A percentile compares a stretch with the other conserved stretches of the same genome.
Evolutionary conservation across 202 grass and related monocot genomes (phyloP).

Genomic region (Setaria viridis): DNA sequence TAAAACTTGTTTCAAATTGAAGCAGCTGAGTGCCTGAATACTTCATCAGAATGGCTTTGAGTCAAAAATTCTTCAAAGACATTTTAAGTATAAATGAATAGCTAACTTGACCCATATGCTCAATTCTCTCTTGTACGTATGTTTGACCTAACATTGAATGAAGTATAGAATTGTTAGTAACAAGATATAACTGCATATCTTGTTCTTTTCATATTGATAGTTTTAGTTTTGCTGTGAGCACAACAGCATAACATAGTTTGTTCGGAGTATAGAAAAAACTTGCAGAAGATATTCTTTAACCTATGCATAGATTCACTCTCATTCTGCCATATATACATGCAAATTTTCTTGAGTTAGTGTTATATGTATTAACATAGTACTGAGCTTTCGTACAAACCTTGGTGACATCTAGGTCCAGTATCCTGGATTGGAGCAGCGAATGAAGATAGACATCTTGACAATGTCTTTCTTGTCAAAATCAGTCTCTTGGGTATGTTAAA

Average conservation of each 20-base stretch:
- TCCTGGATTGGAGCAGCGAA: constrained; percentile 87
- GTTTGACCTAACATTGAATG: background rate
- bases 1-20: constrained; percentile 8
- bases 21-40: constrained; percentile 17
- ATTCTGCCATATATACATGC: constrained; percentile 27
- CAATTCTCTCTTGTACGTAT: background rate
- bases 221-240: constrained; percentile 7
- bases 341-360: constrained; percentile 11
- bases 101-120: background rate
- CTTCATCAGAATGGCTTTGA: constrained; percentile 11
- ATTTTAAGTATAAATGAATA: background rate
- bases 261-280: constrained; percentile 30
- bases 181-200: background rate
- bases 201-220: constrained; percentile 18
- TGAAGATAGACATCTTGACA: constrained; percentile 95
- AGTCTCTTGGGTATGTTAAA: constrained; percentile 77
- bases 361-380: constrained; percentile 22
- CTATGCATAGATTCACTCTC: background rate
- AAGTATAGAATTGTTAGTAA: constrained; percentile 1
- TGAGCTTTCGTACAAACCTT: constrained; percentile 33
- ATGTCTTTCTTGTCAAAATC: constrained; percentile 87
- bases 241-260: constrained; percentile 19
- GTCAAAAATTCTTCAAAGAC: background rate
- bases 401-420: constrained; percentile 79
- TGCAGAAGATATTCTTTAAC: constrained; percentile 7